Base-by-base conservation (phyloP, 2,329 filamentous ascomycete genomes). In the Diaporthe helianthi region DNA sequence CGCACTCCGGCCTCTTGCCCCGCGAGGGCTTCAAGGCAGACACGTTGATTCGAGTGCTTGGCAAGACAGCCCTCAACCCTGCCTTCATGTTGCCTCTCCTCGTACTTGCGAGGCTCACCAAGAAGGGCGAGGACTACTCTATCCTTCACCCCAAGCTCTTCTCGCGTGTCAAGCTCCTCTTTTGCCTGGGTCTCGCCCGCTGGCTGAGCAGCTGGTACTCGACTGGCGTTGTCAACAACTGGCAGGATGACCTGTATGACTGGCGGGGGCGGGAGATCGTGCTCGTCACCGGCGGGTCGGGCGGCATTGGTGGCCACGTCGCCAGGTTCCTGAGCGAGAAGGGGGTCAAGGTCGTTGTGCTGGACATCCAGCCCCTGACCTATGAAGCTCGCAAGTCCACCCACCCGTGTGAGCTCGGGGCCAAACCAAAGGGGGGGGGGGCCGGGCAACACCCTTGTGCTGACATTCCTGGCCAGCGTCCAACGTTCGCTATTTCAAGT, bases 251-350 rank as follows among this genome's bases (percentile, higher is more conserved):
- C 74, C 79, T 76, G 49, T 91, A 90, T 79, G 84, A 89, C 76
- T 93, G 91, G 90, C 80, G 63, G n/a, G 53, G 83, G 26, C 85
- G 84, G 64, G 92, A 94, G 80, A 84, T 94, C 63, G 89, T 92
- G 3, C 82, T 94, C 52, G 84, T 94, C 24, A 94, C 92, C 0
- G 92, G 93, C 9, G 92, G 92, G 9, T 89, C 90, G 51, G 87
- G 88, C 68, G 92, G 92, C 0, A 93, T 95, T 75, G 92, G 92
- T 17, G 87, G 85, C 24, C 80, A 85, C 46, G 84, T 93, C 3
- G 91, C 91, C 17, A 83, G 85, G 72, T 78, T 90, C 65, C 82
- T 96, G n/a, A 89, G 88, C 0, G 86, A 89, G 76, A 82, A 80
- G 71, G 87, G 86, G 1, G 83, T 92, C 73, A 91, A 87, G 72